A percentile compares a stretch with the other conserved stretches of the same genome.
Evolutionary conservation across 768 basidiomycete genomes (phyloP).

Genomic region (Porphyrellus cyaneotinctus): DNA sequence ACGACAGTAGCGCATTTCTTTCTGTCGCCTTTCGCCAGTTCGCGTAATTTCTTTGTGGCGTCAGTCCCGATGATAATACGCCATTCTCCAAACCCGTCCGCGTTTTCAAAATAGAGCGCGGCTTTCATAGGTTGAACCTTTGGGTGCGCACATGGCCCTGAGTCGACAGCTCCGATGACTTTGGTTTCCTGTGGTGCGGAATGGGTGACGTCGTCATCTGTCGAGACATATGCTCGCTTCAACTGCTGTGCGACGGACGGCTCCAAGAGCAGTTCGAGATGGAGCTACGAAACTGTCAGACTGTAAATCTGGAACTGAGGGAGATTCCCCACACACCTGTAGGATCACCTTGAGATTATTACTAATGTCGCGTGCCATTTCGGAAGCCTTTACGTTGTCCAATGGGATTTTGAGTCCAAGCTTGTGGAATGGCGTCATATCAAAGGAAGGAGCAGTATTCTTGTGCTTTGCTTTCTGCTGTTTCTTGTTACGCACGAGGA

Average conservation of each 20-base stretch:
- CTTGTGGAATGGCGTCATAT: slow-evolving; percentile 29
- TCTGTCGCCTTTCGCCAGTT: slow-evolving; percentile 41
- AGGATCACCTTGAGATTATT: slow-evolving; percentile 26
- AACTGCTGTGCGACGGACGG: slow-evolving; percentile 11
- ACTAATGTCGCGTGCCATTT: slow-evolving; percentile 16
- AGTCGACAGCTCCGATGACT: background rate
- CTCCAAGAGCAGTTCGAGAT: slow-evolving; percentile 18
- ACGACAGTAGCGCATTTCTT: slow-evolving; percentile 50
- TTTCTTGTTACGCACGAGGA: slow-evolving; percentile 14
- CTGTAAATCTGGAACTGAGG: too few relatives aligned
- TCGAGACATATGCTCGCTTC: slow-evolving; percentile 9
- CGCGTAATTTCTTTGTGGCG: slow-evolving; percentile 48
- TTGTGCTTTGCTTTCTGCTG: slow-evolving; percentile 28
- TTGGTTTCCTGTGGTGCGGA: background rate
- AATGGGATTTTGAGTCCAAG: slow-evolving; percentile 29
- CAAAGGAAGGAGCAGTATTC: slow-evolving; percentile 11
- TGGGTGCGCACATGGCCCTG: slow-evolving; percentile 34
- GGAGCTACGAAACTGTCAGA: slow-evolving; percentile 20
- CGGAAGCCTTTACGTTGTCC: slow-evolving; percentile 15
- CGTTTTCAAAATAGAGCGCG: slow-evolving; percentile 55
- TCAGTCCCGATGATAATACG: slow-evolving; percentile 50
- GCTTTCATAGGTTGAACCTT: slow-evolving; percentile 56
- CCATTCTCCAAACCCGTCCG: slow-evolving; percentile 63
- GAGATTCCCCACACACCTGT: slow-evolving; percentile 19
- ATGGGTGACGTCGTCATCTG: background rate